Conservation (phyloP, 306 rosid genomes). For the Acacia confusa region DNA sequence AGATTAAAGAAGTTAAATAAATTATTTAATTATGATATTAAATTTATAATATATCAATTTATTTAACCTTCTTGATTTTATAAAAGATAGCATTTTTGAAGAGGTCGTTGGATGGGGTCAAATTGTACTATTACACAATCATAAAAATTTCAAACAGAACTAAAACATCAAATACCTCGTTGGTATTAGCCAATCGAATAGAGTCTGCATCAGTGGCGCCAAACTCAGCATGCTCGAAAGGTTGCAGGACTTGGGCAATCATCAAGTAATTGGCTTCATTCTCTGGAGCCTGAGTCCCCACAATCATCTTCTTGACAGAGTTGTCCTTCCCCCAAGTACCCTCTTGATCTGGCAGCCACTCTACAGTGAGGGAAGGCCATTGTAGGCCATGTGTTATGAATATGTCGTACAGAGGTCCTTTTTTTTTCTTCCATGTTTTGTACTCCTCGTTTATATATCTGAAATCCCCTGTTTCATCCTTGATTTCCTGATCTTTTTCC, state of each 20-base stretch:
- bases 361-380: slow-evolving; percentile 98
- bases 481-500: slow-evolving; percentile 97
- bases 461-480: slow-evolving; percentile 78
- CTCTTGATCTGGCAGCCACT: slow-evolving; percentile 89
- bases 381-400: slow-evolving; percentile 96
- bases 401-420: slow-evolving; percentile 95
- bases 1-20: no score
- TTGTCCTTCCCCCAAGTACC: slow-evolving; percentile 95
- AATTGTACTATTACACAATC: no score
- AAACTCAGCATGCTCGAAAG: slow-evolving; percentile 85
- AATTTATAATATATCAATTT: no score
- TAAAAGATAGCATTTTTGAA: no score
- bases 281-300: slow-evolving; percentile 79
- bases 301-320: slow-evolving; percentile 83
- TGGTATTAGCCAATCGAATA: no score
- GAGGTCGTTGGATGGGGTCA: no score
- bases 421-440: slow-evolving; percentile 99
- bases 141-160: no score
- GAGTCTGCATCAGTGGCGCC: no score
- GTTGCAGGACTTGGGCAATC: slow-evolving; percentile 96
- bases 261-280: slow-evolving; percentile 94
- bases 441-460: slow-evolving; percentile 93
- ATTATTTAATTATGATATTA: no score
- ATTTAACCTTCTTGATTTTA: no score
- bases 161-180: no score